These are phyloP conservation scores for Kodamaea alishanica DNA, from an alignment of 1,139 yeast genomes.

Conservation along the genomic window DNA sequence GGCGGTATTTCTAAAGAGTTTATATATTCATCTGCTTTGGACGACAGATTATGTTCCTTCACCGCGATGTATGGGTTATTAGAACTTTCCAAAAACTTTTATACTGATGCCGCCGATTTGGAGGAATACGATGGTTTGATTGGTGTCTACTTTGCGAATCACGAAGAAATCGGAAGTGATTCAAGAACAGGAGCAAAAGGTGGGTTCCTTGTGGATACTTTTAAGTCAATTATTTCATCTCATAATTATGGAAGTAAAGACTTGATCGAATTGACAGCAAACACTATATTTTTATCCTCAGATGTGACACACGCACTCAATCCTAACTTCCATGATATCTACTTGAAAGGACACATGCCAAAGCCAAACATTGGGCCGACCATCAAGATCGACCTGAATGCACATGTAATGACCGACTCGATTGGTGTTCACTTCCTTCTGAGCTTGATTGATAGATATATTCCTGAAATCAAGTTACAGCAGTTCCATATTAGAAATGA, in stretches of 20 bases:
- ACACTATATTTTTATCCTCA: conserved; percentile 37
- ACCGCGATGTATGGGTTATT: conserved; percentile 38
- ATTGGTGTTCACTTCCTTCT: conserved; percentile 24
- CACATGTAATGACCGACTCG: conserved; percentile 44
- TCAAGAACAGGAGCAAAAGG: conserved; percentile 45
- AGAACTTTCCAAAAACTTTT: conserved; percentile 20
- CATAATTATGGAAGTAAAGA: conserved; percentile 1
- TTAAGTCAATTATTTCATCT: conserved; percentile 12
- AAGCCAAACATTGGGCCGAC: conserved; percentile 42
- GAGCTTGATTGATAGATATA: conserved; percentile 23
- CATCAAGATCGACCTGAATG: conserved; percentile 39
- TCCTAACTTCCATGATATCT: conserved; percentile 39
- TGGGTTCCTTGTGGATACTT: conserved; percentile 19
- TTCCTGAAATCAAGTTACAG: conserved; percentile 30
- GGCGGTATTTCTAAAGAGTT: conserved; percentile 43
- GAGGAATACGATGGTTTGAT: conserved; percentile 30
- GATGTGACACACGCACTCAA: conserved; percentile 47
- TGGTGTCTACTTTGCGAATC: conserved; percentile 39
- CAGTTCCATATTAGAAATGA: conserved; percentile 45
- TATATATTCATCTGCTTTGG: conserved; percentile 42
- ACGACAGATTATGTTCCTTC: conserved; percentile 44
- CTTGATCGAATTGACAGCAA: conserved; percentile 11
- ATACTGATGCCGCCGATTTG: conserved; percentile 14
- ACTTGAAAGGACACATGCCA: conserved; percentile 39
- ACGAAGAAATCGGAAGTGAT: conserved; percentile 45